Conservation (phyloP, 2,329 filamentous ascomycete genomes). For the Claviceps fusiformis region DNA sequence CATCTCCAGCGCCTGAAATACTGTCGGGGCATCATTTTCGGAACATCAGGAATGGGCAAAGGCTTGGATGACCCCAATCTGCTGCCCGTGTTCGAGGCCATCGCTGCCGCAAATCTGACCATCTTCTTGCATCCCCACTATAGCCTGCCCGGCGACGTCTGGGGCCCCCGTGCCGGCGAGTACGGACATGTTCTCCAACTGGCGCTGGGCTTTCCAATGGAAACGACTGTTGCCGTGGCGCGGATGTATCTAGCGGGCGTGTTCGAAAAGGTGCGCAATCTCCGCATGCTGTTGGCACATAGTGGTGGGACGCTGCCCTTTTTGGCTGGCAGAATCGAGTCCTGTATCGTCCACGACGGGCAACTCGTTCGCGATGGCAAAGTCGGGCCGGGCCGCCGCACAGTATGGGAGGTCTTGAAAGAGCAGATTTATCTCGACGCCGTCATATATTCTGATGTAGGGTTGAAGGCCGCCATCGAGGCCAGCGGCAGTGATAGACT, state of each 20-base stretch:
- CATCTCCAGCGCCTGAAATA: constrained; percentile 48
- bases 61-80: constrained; percentile 68
- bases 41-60: constrained; percentile 65
- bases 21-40: constrained; percentile 77
- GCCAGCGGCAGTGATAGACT: constrained; percentile 55
- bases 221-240: constrained; percentile 81
- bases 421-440: constrained; percentile 81
- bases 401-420: constrained; percentile 41
- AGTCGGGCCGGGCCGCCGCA: constrained; percentile 31
- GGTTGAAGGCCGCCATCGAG: constrained; percentile 55
- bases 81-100: constrained; percentile 55
- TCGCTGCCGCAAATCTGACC: constrained; percentile 50
- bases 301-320: constrained; percentile 83
- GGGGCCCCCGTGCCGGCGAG: constrained; percentile 55
- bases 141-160: constrained; percentile 68
- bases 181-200: constrained; percentile 84
- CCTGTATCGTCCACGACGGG: constrained; percentile 71
- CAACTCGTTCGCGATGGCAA: constrained; percentile 54
- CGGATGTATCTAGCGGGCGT: constrained; percentile 79
- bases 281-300: constrained; percentile 72
- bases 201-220: constrained; percentile 77
- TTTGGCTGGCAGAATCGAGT: constrained; percentile 76
- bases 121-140: constrained; percentile 90
- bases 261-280: constrained; percentile 57
- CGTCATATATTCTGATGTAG: constrained; percentile 67